Evolutionary conservation across 306 rosid genomes (phyloP), one percentile per base, ranked within the genome.

Genomic region (Macrotyloma uniflorum): DNA sequence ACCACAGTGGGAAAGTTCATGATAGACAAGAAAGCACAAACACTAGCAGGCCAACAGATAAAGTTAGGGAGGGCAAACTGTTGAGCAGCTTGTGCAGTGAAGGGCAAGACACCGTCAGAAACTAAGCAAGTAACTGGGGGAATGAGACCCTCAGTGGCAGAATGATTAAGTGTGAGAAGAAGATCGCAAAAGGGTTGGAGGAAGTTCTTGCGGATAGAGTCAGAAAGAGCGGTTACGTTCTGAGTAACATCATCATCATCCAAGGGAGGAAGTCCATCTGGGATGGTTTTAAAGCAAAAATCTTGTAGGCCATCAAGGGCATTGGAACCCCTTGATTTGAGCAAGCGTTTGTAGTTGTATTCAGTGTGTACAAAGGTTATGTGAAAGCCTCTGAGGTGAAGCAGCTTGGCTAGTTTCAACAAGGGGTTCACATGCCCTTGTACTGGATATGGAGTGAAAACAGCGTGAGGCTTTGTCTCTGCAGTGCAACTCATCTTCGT

Each of bases 81-180:
- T 58, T 47, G 53, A 16, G 85, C 85, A 59, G 77, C 85, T 68
- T 59, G 49, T 54, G 47, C n/a, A 22, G 81, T 1, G 18, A 81
- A 81, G 5, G 70, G 1, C 85, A 81, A 58, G 57, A 9, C 10
- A 13, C 43, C 24, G 3, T 64, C 70, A 64, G 70, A 64, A 19
- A 64, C 30, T 20, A 84, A 75, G 53, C 81, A 74, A 12, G 74
- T 69, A 49, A 84, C 75, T 0, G 65, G 78, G 1, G 81, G 84
- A 0, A 74, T 14, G 23, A 49, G 20, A 62, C 73, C 81, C 63
- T 1, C 6, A 8, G 23, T 26, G 18, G 81, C 46, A 28, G 68
- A 68, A 4, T 13, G 12, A 1, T 62, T 54, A 10, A 83, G 84
- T 32, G 16, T 61, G 19, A 7, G 38, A 13, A 83, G 40, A 38